Evolutionary conservation across 805 yeast genomes (phyloP), one percentile per base, ranked within the genome.

Genomic region (Diddensiella santjacobensis): DNA sequence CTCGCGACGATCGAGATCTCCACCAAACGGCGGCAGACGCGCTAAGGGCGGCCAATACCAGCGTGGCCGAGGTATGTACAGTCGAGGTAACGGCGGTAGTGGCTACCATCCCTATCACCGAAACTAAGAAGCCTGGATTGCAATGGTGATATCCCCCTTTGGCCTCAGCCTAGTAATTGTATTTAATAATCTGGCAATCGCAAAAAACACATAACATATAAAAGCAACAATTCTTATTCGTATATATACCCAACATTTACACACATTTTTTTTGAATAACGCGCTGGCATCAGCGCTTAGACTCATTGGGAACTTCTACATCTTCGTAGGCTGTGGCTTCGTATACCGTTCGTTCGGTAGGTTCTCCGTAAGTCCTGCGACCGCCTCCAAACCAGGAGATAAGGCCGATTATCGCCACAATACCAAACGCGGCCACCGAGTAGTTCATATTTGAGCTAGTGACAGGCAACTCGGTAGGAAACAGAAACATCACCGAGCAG

Each of bases 381-480:
- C 39, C 51, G 11, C 51, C 51, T 2, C 43, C 47, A 20, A 48
- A 43, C 51, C 51, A 48, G 15, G 40, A 24, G 40, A 48, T 10
- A 18, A 31, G 11, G 5, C 47, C 51, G 24, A 50, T 22, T 13
- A 44, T 19, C 4, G 33, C 48, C 15, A 26, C 31, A 17, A 48
- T 48, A 11, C 47, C 51, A 24, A 48, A 44, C 3, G 49, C 52
- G 62, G 62, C 49, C 42, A 44, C 33, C 58, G 58, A 31, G 45
- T 59, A 61, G 56, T 61, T 61, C 61, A 61, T 55, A 47, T 51
- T 57, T 22, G 42, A 26, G 29, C 57, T 60, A 15, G 49, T 45
- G 19, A 61, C 62, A 11, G 64, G 64, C 71, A 54, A 31, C 22
- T 37, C 37, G 3, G 58, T 50, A 18, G 65, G 64, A 53, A 61